Conservation (phyloP, 2,329 filamentous ascomycete species). For the Fusarium subtropicale region DNA sequence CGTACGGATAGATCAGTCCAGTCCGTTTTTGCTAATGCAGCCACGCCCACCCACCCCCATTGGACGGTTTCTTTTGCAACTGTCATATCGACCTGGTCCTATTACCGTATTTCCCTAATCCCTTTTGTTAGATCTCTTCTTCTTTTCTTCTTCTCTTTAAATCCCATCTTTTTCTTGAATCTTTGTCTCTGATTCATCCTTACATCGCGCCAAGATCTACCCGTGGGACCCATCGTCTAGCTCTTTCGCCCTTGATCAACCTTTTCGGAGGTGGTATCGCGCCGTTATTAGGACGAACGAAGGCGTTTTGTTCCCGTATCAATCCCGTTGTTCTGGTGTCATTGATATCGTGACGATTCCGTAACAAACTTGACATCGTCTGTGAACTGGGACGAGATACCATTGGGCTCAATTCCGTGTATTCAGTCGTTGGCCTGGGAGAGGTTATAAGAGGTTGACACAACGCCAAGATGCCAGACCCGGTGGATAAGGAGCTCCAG, state of each 20-base stretch:
- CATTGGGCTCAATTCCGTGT: neutral
- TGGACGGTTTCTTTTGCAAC: conserved; percentile 14
- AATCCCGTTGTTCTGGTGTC: conserved; percentile 15
- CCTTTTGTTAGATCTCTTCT: conserved; percentile 9
- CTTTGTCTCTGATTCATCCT: neutral
- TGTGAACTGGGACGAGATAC: neutral
- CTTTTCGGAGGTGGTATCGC: conserved; percentile 20
- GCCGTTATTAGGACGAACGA: conserved; percentile 13
- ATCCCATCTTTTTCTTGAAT: neutral
- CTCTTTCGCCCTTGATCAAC: conserved; percentile 14
- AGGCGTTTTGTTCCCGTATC: conserved; percentile 22
- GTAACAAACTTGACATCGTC: neutral
- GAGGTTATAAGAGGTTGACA: conserved; percentile 11
- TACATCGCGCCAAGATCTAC: conserved; percentile 16
- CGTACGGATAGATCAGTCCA: conserved; percentile 10
- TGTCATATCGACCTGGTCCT: conserved; percentile 29
- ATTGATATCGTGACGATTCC: conserved; percentile 3
- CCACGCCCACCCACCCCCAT: conserved; percentile 25
- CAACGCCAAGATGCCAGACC: conserved; percentile 44
- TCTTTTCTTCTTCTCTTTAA: conserved; percentile 24
- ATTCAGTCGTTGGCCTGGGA: neutral
- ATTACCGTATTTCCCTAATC: conserved; percentile 19
- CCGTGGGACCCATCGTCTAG: conserved; percentile 6
- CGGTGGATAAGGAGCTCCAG: conserved; percentile 47
- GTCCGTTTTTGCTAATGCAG: conserved; percentile 18